Percentiles rank a stretch among this genome's conserved stretches.
These are phyloP conservation scores for Ceratocystiopsis sp. DNA, from an alignment of 2,329 filamentous ascomycete species.

Conservation along the genomic window DNA sequence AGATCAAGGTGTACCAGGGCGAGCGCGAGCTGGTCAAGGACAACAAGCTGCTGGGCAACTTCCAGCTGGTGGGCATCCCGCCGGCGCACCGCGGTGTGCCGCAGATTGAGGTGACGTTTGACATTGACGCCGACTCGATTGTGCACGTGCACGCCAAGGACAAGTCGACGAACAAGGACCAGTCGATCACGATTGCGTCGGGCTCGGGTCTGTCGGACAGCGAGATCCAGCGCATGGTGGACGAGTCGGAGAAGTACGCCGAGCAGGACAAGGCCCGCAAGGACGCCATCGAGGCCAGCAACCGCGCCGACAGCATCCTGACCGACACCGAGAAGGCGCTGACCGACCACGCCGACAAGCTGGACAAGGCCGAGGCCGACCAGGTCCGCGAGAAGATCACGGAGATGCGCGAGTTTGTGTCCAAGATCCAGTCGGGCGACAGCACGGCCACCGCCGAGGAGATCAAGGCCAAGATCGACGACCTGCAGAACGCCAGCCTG, in stretches of 20 bases:
- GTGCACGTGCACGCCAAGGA: conserved; percentile 96
- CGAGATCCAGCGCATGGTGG: conserved; percentile 95
- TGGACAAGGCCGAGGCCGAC: conserved; percentile 92
- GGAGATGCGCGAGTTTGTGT: conserved; percentile 70
- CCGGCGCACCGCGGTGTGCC: conserved; percentile 95
- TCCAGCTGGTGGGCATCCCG: conserved; percentile 94
- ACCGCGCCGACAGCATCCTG: conserved; percentile 87
- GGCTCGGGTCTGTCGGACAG: conserved; percentile 88
- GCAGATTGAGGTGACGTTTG: conserved; percentile 98
- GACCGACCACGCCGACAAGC: conserved; percentile 87
- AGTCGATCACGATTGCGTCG: conserved; percentile 97
- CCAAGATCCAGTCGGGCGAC: conserved; percentile 90
- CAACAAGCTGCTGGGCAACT: conserved; percentile 98
- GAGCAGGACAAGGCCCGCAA: conserved; percentile 95
- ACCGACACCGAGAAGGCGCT: conserved; percentile 98
- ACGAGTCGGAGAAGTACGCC: conserved; percentile 93
- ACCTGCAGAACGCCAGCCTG: conserved; percentile 88
- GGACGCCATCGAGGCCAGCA: conserved; percentile 84
- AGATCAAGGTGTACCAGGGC: conserved; percentile 98
- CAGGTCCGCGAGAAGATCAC: conserved; percentile 88
- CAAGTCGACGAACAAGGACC: conserved; percentile 99
- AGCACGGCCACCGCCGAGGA: conserved; percentile 70
- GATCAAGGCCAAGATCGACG: conserved; percentile 97
- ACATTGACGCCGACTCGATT: conserved; percentile 97
- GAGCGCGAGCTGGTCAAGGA: conserved; percentile 97